Conservation (phyloP, 1,284 basidiomycete species). For the Lignosus rhinocerotis region DNA sequence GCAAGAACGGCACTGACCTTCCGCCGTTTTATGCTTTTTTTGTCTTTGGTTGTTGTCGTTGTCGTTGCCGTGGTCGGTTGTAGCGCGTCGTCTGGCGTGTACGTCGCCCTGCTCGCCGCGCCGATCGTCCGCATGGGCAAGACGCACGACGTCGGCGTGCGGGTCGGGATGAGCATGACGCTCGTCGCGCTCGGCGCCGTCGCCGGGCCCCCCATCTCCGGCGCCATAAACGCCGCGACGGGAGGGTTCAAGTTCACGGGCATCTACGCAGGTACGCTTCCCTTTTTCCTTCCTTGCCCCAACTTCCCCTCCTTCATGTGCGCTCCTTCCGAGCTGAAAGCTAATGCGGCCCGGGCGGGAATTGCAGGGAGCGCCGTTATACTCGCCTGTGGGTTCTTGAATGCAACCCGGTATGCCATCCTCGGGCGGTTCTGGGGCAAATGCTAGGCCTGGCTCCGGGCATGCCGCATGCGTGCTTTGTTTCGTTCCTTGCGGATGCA, state of each 20-base stretch:
- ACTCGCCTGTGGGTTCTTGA: constrained; percentile 13
- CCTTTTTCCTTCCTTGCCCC: background rate
- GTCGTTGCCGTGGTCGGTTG: too few species aligned
- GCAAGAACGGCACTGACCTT: background rate
- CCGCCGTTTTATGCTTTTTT: too few species aligned
- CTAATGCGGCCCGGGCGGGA: too few species aligned
- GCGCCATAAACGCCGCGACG: constrained; percentile 49
- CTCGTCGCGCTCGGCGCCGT: constrained; percentile 49
- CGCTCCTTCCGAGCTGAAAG: too few species aligned
- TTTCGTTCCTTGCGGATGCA: too few species aligned
- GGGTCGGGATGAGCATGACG: constrained; percentile 58
- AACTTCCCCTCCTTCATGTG: background rate
- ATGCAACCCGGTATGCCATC: constrained; percentile 11
- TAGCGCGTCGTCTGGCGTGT: constrained; percentile 56
- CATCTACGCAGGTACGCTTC: constrained; percentile 53
- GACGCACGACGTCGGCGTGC: constrained; percentile 57
- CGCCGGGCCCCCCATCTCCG: constrained; percentile 58
- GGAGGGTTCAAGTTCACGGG: constrained; percentile 54
- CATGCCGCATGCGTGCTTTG: too few species aligned
- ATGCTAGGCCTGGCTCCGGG: constrained; percentile 1
- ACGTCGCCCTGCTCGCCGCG: constrained; percentile 51
- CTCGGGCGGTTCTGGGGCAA: constrained; percentile 18
- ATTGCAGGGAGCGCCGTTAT: constrained; percentile 15
- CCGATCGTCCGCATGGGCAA: constrained; percentile 64
- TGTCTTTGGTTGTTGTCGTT: too few species aligned